These are phyloP conservation scores for Pharus latifolius DNA, from an alignment of 176 grass and related monocot species.

Conservation along the genomic window DNA sequence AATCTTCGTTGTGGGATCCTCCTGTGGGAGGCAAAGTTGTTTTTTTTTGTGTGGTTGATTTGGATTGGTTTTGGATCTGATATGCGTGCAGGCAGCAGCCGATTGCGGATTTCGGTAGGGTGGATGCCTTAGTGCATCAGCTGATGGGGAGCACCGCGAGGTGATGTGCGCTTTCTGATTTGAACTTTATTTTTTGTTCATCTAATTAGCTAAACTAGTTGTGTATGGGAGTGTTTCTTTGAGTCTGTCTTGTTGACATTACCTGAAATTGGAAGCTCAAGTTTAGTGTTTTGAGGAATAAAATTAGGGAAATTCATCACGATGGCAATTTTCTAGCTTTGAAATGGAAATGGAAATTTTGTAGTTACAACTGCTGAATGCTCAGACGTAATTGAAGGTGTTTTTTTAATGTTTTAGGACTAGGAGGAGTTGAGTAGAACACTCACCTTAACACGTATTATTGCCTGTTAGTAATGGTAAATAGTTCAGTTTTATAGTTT, in stretches of 20 bases:
- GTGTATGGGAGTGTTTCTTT: too few species aligned
- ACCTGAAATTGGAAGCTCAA: neutral
- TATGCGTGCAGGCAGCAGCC: conserved; percentile 38
- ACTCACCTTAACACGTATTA: neutral
- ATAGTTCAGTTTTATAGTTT: neutral
- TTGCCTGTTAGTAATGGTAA: neutral
- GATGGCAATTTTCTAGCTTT: neutral
- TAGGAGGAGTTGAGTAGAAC: too few species aligned
- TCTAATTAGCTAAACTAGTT: too few species aligned
- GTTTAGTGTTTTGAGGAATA: neutral
- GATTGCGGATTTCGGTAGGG: conserved; percentile 56
- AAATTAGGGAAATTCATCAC: neutral
- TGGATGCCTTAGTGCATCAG: conserved; percentile 73
- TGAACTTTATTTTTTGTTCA: neutral
- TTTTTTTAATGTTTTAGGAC: too few species aligned
- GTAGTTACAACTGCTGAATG: too few species aligned
- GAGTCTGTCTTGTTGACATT: too few species aligned
- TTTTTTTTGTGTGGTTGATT: neutral
- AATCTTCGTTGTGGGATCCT: too few species aligned
- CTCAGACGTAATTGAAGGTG: too few species aligned
- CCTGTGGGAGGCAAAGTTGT: neutral
- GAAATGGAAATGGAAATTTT: neutral
- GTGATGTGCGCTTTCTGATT: conserved; percentile 9
- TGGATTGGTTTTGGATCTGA: neutral
- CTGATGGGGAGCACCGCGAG: conserved; percentile 88